Base-by-base conservation (phyloP, 305 asterid species). In the Fraxinus velutina region DNA sequence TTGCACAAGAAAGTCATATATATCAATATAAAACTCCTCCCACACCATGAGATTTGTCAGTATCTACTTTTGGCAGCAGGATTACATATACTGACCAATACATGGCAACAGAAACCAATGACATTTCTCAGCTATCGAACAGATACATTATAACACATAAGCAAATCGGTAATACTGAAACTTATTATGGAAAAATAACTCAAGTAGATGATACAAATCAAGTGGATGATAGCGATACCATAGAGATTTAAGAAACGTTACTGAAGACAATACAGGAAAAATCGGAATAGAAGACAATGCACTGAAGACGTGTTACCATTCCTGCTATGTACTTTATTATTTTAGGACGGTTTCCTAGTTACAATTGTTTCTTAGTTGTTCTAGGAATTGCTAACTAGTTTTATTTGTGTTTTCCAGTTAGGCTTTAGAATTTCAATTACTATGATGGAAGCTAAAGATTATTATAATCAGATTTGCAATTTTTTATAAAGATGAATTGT, bases 1-100 rank as follows among this genome's bases (percentile, higher is more conserved):
- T 82, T 64, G 75, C 52, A 60, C 80, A 42, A 37, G 76, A 27
- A 29, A 0, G 3, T 66, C 64, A 44, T 55, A 42, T 73, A 78
- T 68, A 27, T 27, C 37, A 68, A 66, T 68, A 68, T 29, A 68
- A 68, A 68, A 68, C 19, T 22, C 74, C 4, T 27, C 74, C 29
- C 74, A 68, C 19, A 29, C 37, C 37, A 29, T 68, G 74, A 10
- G 36, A 27, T 68, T 3, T 10, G 1, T 29, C 39, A 29, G 9
- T 3, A 68, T 12, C 19, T 10, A 68, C 36, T 68, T 8, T 68
- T 10, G 15, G 39, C 37, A 68, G 36, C 19, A 22, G 71, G 73
- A 66, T 66, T 66, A 27, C 36, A 66, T 66, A 24, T 27, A 27
- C 34, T 5, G 73, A 66, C 73, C 73, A 24, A 24, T 66, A 27